Conservation (phyloP, 306 rosid genomes). For the Neltuma alba region DNA sequence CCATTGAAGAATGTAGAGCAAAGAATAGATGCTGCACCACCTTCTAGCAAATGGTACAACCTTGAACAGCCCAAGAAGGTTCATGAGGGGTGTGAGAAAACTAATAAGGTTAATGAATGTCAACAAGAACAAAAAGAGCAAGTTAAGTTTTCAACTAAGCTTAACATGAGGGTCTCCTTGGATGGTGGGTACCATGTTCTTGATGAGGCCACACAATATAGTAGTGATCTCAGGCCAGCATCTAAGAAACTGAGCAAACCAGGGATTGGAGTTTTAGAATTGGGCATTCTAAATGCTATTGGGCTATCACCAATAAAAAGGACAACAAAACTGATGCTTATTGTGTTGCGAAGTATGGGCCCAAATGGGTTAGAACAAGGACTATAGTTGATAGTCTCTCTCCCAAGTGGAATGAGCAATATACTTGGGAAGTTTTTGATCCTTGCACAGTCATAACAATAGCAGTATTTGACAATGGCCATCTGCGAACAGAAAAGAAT, state of each 20-base stretch:
- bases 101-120: neutral
- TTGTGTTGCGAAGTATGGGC: slow-evolving; percentile 58
- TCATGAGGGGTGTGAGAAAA: slow-evolving; percentile 1
- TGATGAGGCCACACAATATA: slow-evolving; percentile 53
- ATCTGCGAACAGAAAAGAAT: slow-evolving; percentile 35
- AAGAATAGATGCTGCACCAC: slow-evolving; percentile 30
- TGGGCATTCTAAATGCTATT: slow-evolving; percentile 48
- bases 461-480: slow-evolving; percentile 56
- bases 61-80: slow-evolving; percentile 33
- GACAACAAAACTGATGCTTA: slow-evolving; percentile 51
- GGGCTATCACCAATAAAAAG: slow-evolving; percentile 49
- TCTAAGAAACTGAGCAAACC: slow-evolving; percentile 33
- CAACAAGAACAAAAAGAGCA: slow-evolving; percentile 7
- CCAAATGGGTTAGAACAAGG: slow-evolving; percentile 60
- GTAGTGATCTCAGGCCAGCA: slow-evolving; percentile 53
- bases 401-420: slow-evolving; percentile 56
- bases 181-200: slow-evolving; percentile 68
- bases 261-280: slow-evolving; percentile 51
- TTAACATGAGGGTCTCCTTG: slow-evolving; percentile 47
- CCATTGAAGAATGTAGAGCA: slow-evolving; percentile 37
- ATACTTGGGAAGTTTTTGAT: slow-evolving; percentile 54
- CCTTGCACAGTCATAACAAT: slow-evolving; percentile 55
- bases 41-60: slow-evolving; percentile 36
- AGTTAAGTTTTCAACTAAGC: slow-evolving; percentile 33
- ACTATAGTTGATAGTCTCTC: slow-evolving; percentile 43